phyloP scores from a whole-genome alignment of 1,139 yeast genomes.

The Hyphopichia burtonii region DNA sequence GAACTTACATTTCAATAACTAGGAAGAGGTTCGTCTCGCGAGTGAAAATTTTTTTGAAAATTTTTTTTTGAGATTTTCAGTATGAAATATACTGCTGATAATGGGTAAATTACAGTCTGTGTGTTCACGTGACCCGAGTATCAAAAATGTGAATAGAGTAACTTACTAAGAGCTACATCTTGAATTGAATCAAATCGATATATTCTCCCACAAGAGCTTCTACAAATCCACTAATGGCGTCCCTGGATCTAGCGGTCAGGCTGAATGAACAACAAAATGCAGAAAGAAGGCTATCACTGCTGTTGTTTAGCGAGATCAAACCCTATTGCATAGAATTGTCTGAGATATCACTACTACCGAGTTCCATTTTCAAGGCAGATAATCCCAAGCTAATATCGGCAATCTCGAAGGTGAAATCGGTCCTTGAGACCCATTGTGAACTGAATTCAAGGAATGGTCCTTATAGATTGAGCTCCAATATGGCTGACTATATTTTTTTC shows the following conservation, averaged over 20 bases:
- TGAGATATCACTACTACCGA: conserved; percentile 16
- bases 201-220: no score
- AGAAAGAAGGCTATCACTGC: conserved; percentile 20
- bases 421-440: conserved; percentile 16
- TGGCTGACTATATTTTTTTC: conserved; percentile 45
- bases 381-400: conserved; percentile 11
- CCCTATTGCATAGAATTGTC: conserved; percentile 36
- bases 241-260: neutral
- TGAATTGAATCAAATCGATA: no score
- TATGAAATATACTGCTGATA: no score
- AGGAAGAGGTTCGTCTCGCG: no score
- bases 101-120: no score
- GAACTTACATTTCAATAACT: no score
- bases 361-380: conserved; percentile 11
- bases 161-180: no score
- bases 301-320: conserved; percentile 29
- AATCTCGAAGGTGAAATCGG: conserved; percentile 9
- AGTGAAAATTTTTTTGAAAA: no score
- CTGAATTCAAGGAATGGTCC: conserved; percentile 10
- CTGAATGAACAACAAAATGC: neutral
- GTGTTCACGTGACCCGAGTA: no score
- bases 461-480: conserved; percentile 26
- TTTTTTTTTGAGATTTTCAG: no score
- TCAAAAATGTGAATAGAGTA: no score
- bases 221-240: neutral